Conservation (phyloP, 768 basidiomycete species). For the Goffeauzyma gilvescens region DNA sequence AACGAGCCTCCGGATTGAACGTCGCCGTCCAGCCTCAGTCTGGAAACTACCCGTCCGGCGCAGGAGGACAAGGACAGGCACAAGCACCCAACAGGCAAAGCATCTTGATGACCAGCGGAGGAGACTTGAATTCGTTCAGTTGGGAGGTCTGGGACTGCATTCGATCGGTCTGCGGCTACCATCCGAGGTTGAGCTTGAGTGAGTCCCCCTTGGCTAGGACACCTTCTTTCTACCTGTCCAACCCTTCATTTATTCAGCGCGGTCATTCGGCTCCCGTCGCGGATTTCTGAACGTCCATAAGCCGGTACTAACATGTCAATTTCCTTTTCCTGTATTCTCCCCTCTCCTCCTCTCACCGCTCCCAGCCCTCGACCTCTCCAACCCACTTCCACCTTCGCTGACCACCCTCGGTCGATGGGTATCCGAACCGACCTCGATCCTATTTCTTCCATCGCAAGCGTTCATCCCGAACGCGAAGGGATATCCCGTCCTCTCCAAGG, state of each 20-base stretch:
- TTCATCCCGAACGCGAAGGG: constrained; percentile 93
- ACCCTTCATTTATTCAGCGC: too few species aligned
- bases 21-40: too few species aligned
- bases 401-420: constrained; percentile 70
- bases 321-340: constrained; percentile 5
- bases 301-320: neutral
- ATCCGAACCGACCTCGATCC: constrained; percentile 74
- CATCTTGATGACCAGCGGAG: constrained; percentile 5
- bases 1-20: too few species aligned
- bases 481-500: constrained; percentile 88
- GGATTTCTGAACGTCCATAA: too few species aligned
- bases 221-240: too few species aligned
- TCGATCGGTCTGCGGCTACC: constrained; percentile 68
- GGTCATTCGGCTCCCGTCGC: too few species aligned
- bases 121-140: constrained; percentile 36
- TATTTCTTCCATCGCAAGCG: constrained; percentile 71
- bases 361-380: constrained; percentile 75
- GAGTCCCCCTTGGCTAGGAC: too few species aligned
- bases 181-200: constrained; percentile 33
- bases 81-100: constrained; percentile 1
- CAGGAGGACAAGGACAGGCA: too few species aligned
- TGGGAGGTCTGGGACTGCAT: constrained; percentile 99
- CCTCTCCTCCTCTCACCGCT: constrained; percentile 28
- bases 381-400: constrained; percentile 59
- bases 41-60: too few species aligned